A percentile compares a stretch with the other conserved stretches of the same genome.
Conservation (phyloP, 1,284 basidiomycete genomes). For the Leccinum griseonigrum region DNA sequence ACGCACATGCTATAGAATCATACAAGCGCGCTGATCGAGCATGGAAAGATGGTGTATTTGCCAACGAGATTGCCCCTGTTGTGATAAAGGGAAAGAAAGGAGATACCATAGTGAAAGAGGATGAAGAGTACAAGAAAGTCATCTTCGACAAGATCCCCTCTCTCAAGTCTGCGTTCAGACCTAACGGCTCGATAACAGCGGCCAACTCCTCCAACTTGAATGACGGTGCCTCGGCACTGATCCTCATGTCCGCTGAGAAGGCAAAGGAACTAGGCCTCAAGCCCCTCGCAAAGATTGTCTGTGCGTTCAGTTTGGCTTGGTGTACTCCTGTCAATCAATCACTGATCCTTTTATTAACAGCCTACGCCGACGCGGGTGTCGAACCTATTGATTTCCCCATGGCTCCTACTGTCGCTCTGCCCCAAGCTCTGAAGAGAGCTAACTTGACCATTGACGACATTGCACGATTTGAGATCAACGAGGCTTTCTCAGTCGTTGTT, state of each 20-base stretch:
- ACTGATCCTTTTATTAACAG: conserved; percentile 42
- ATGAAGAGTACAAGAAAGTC: conserved; percentile 97
- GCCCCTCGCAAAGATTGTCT: conserved; percentile 89
- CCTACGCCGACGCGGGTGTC: conserved; percentile 95
- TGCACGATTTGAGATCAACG: conserved; percentile 95
- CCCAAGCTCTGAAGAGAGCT: conserved; percentile 85
- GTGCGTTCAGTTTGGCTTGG: conserved; percentile 45
- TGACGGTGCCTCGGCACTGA: conserved; percentile 96
- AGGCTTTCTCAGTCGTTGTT: conserved; percentile 96
- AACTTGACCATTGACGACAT: conserved; percentile 85
- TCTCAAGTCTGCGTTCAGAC: conserved; percentile 87
- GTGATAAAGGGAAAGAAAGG: conserved; percentile 95
- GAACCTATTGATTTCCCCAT: conserved; percentile 97
- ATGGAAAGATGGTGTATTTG: conserved; percentile 85
- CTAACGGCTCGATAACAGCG: conserved; percentile 88
- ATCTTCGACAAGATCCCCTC: conserved; percentile 90
- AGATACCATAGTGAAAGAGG: conserved; percentile 85
- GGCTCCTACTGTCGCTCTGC: conserved; percentile 91
- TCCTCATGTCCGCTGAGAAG: conserved; percentile 90
- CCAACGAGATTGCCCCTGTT: conserved; percentile 90
- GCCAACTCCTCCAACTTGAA: conserved; percentile 96
- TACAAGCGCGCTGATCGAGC: conserved; percentile 91
- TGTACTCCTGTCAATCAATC: conserved; percentile 4
- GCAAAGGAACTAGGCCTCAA: conserved; percentile 85
- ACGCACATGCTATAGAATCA: conserved; percentile 90